These are phyloP conservation scores for Fusarium bactridioides DNA, from an alignment of 2,329 filamentous ascomycete genomes.

Conservation along the genomic window DNA sequence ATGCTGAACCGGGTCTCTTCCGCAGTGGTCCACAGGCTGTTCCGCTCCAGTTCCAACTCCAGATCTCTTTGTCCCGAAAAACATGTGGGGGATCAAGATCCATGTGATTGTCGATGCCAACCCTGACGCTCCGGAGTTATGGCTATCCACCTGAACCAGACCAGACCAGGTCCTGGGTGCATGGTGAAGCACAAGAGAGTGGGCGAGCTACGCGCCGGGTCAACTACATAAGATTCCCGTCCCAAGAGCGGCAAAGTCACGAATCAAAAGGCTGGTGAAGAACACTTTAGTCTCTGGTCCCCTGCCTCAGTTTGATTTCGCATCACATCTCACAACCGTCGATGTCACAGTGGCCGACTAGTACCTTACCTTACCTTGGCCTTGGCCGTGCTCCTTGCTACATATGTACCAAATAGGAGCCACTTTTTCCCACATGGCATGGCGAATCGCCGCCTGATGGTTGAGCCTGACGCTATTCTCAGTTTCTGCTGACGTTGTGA, in stretches of 20 bases:
- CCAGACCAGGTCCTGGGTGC: not conserved
- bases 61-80: conserved; percentile 22
- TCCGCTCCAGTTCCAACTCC: conserved; percentile 2
- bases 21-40: conserved; percentile 3
- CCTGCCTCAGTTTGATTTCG: not conserved
- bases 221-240: not conserved
- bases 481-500: conserved; percentile 4
- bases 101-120: conserved; percentile 30
- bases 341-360: conserved; percentile 1
- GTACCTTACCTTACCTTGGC: not conserved
- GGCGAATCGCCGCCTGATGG: conserved; percentile 19
- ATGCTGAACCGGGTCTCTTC: conserved; percentile 1
- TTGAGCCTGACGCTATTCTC: conserved; percentile 15
- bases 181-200: not conserved
- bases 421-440: conserved; percentile 34
- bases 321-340: not conserved
- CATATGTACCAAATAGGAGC: not conserved
- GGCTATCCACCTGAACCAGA: not conserved
- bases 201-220: not conserved
- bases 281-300: not conserved
- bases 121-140: conserved; percentile 7
- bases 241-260: not conserved
- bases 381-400: not conserved
- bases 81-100: conserved; percentile 30
- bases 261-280: not conserved